phyloP scores from a whole-genome alignment of 2,329 filamentous ascomycete species.

The Laburnicola sp. region DNA sequence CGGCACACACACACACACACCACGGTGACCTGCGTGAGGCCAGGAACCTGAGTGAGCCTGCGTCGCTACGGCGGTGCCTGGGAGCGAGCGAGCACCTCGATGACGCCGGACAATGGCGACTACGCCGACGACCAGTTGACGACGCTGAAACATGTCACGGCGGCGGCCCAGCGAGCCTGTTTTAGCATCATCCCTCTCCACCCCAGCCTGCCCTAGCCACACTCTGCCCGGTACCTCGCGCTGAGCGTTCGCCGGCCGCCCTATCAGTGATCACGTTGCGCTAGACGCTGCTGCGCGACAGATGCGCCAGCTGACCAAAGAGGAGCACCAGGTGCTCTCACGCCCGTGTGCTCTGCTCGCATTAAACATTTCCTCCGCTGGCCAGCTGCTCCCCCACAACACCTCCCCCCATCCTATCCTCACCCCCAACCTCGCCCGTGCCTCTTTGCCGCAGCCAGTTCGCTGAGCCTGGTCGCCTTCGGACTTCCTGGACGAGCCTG shows the following conservation, averaged over 20 bases:
- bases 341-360: conserved; percentile 14
- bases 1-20: background rate
- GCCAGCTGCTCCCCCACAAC: conserved; percentile 2
- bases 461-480: conserved; percentile 11
- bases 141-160: conserved; percentile 1
- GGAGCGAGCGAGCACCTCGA: background rate
- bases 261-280: conserved; percentile 21
- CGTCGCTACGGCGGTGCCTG: background rate
- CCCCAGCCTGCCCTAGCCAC: conserved; percentile 6
- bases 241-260: conserved; percentile 3
- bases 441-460: conserved; percentile 8
- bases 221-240: conserved; percentile 6
- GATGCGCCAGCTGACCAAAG: conserved; percentile 24
- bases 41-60: conserved; percentile 10
- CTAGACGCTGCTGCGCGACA: conserved; percentile 19
- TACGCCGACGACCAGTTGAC: background rate
- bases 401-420: background rate
- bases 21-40: conserved; percentile 2
- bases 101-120: background rate
- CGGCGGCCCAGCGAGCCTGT: background rate
- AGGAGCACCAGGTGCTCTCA: conserved; percentile 8
- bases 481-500: conserved; percentile 16
- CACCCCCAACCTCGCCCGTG: background rate
- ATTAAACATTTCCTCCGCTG: conserved; percentile 22
- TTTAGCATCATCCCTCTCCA: conserved; percentile 4